phyloP scores from a whole-genome alignment of 805 yeast genomes.

The Isabelozyma gotoi region DNA sequence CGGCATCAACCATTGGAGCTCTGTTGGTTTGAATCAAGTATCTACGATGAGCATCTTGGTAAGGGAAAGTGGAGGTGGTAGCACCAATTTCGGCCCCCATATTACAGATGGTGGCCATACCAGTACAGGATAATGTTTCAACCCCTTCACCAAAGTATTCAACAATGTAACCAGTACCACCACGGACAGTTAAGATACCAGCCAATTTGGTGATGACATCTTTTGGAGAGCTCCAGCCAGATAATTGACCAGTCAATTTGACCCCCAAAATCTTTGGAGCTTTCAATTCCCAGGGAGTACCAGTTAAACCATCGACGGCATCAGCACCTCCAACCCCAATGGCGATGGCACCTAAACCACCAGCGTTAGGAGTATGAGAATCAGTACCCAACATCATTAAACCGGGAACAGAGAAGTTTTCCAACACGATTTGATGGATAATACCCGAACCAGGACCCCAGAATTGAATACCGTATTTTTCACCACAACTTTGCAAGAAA shows the following conservation, averaged over 20 bases:
- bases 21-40: constrained; percentile 85
- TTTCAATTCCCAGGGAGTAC: constrained; percentile 97
- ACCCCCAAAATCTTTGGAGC: constrained; percentile 96
- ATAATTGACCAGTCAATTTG: constrained; percentile 82
- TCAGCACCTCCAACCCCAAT: constrained; percentile 99
- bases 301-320: constrained; percentile 97
- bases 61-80: constrained; percentile 96
- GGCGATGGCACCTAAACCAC: constrained; percentile 97
- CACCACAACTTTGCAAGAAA: constrained; percentile 89
- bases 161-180: constrained; percentile 95
- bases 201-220: constrained; percentile 93
- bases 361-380: constrained; percentile 98
- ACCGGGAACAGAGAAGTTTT: constrained; percentile 96
- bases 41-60: constrained; percentile 73
- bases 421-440: constrained; percentile 95
- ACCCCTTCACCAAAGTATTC: constrained; percentile 98
- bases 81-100: constrained; percentile 99
- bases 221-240: constrained; percentile 97
- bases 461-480: constrained; percentile 93
- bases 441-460: constrained; percentile 99
- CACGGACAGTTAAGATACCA: constrained; percentile 90
- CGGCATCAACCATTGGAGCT: constrained; percentile 78
- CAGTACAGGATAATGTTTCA: constrained; percentile 84
- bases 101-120: constrained; percentile 99
- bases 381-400: constrained; percentile 97